These are phyloP conservation scores for Zymoseptoria passerinii DNA, from an alignment of 2,329 filamentous ascomycete species.

Conservation along the genomic window DNA sequence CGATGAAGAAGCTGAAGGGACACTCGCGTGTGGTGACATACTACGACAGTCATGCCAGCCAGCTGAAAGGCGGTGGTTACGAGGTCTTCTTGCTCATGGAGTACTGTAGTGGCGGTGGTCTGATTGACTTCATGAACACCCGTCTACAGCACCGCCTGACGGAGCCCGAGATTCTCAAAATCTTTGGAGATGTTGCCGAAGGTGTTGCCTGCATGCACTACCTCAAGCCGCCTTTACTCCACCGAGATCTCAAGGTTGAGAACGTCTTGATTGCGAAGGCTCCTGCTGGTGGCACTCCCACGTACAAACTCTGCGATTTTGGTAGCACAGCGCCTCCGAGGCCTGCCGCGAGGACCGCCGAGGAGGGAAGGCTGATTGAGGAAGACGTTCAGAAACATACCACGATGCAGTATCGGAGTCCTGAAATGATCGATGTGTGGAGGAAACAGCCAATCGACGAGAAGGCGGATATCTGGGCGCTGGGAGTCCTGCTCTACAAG, in stretches of 20 bases:
- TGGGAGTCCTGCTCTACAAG: slow-evolving; percentile 94
- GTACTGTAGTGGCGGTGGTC: slow-evolving; percentile 83
- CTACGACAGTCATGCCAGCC: slow-evolving; percentile 95
- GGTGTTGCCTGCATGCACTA: slow-evolving; percentile 99
- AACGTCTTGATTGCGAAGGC: slow-evolving; percentile 76
- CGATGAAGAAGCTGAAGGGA: slow-evolving; percentile 98
- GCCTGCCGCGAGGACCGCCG: slow-evolving; percentile 74
- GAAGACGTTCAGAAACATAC: slow-evolving; percentile 97
- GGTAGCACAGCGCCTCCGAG: slow-evolving; percentile 79
- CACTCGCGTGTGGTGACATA: slow-evolving; percentile 95
- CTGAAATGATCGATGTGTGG: slow-evolving; percentile 98
- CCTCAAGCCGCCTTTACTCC: slow-evolving; percentile 82
- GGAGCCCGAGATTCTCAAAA: slow-evolving; percentile 93
- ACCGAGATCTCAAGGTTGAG: slow-evolving; percentile 94
- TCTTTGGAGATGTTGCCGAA: slow-evolving; percentile 92
- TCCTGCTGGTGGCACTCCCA: slow-evolving; percentile 49
- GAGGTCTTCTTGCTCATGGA: slow-evolving; percentile 99
- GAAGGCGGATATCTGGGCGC: slow-evolving; percentile 96
- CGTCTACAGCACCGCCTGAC: slow-evolving; percentile 91
- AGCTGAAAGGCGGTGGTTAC: slow-evolving; percentile 85
- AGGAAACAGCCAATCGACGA: slow-evolving; percentile 93
- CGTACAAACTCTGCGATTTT: slow-evolving; percentile 98
- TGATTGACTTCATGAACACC: slow-evolving; percentile 99
- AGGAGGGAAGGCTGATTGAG: slow-evolving; percentile 85
- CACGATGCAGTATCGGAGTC: slow-evolving; percentile 92